phyloP scores from a whole-genome alignment of 1,284 basidiomycete species.

The Puccinia hordei region DNA sequence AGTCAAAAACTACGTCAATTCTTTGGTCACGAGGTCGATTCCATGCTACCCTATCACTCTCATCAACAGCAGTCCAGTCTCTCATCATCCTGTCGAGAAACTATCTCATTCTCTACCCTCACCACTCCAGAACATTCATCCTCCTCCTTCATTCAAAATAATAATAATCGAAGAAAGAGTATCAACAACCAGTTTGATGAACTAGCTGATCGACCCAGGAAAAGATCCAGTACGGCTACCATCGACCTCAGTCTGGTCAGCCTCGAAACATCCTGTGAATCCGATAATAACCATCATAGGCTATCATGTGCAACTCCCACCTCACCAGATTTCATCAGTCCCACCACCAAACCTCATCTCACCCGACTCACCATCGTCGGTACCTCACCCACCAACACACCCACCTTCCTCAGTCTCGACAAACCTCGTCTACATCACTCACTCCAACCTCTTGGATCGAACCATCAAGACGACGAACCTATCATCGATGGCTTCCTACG shows the following conservation, averaged over 20 bases:
- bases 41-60: background rate
- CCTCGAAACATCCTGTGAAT: background rate
- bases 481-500: background rate
- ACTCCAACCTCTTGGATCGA: background rate
- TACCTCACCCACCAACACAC: background rate
- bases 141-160: background rate
- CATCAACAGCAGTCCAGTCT: background rate
- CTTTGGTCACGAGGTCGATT: background rate
- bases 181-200: background rate
- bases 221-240: background rate
- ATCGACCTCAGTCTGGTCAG: background rate
- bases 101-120: background rate
- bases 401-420: background rate
- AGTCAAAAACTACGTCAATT: conserved; percentile 1
- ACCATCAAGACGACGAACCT: background rate
- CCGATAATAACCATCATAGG: background rate
- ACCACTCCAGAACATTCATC: too few species aligned
- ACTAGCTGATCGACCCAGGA: background rate
- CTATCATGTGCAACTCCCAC: too few species aligned
- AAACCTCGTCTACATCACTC: background rate
- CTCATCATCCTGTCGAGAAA: background rate
- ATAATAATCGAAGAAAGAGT: background rate
- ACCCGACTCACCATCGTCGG: background rate
- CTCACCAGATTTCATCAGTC: background rate
- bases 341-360: background rate